A percentile compares a stretch with the other conserved stretches of the same genome.
phyloP scores from a whole-genome alignment of 352 stramenopile species.

The Pythium periplocum region DNA sequence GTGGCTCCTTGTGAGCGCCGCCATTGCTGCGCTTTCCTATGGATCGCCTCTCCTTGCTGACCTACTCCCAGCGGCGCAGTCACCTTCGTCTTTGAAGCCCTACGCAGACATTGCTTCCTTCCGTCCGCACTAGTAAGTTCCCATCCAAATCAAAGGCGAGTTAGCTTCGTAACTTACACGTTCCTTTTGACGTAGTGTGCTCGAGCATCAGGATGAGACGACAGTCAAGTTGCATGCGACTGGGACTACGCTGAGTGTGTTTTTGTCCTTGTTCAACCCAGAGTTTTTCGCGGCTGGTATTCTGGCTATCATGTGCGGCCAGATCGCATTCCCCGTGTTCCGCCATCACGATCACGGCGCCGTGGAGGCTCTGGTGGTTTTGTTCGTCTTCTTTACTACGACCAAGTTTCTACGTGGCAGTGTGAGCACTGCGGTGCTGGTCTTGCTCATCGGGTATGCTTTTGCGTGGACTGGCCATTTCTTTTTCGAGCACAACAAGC shows the following conservation, averaged over 20 bases:
- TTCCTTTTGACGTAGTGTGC: slow-evolving; percentile 7
- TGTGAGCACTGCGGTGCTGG: slow-evolving; percentile 9
- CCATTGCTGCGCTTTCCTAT: slow-evolving; percentile 25
- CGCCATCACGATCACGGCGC: slow-evolving; percentile 34
- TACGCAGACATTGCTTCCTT: slow-evolving; percentile 34
- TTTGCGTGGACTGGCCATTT: slow-evolving; percentile 69
- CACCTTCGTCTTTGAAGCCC: slow-evolving; percentile 31
- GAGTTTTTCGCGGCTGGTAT: slow-evolving; percentile 28
- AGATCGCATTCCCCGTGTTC: slow-evolving; percentile 32
- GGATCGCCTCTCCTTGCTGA: slow-evolving; percentile 17
- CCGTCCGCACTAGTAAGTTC: slow-evolving; percentile 39
- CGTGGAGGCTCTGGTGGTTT: slow-evolving; percentile 20
- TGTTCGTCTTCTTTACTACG: slow-evolving; percentile 25
- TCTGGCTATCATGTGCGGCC: slow-evolving; percentile 26
- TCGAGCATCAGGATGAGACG: slow-evolving; percentile 41
- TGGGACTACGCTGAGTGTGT: slow-evolving; percentile 33
- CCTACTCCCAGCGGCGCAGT: slow-evolving; percentile 4
- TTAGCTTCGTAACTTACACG: too few relatives aligned
- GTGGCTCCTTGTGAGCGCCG: slow-evolving; percentile 24
- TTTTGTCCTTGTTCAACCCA: slow-evolving; percentile 29
- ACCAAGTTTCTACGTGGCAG: slow-evolving; percentile 32
- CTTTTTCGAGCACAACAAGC: slow-evolving; percentile 52
- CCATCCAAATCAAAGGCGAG: too few relatives aligned
- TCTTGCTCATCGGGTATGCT: slow-evolving; percentile 36
- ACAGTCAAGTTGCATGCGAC: slow-evolving; percentile 35